A percentile compares a stretch with the other conserved stretches of the same genome.
These are phyloP conservation scores for Colletotrichum sp. DNA, from an alignment of 2,329 filamentous ascomycete genomes.

Conservation along the genomic window DNA sequence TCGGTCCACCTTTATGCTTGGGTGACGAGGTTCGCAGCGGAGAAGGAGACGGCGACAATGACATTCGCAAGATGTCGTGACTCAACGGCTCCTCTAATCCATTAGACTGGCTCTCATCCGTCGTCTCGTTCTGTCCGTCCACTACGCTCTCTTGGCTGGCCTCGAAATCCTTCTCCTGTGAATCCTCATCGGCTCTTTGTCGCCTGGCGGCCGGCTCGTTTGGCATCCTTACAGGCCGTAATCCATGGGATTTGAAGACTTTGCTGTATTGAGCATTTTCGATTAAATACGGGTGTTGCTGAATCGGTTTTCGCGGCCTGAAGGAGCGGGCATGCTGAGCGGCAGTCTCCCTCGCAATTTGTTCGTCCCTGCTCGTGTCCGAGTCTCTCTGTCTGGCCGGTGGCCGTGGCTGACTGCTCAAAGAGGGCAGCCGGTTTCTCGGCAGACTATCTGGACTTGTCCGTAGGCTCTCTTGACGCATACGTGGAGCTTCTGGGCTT, in stretches of 20 bases:
- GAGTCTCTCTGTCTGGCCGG: background rate
- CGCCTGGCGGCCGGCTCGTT: constrained; percentile 30
- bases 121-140: constrained; percentile 27
- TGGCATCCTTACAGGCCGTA: constrained; percentile 54
- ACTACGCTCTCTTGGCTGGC: constrained; percentile 49
- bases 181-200: constrained; percentile 42
- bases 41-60: background rate
- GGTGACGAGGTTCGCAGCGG: constrained; percentile 12
- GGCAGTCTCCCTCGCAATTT: constrained; percentile 23
- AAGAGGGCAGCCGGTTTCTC: background rate
- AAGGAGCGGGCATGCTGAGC: constrained; percentile 51
- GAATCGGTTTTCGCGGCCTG: constrained; percentile 64
- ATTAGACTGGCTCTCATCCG: constrained; percentile 38
- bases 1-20: constrained; percentile 26
- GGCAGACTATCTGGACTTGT: background rate
- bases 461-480: background rate
- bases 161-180: constrained; percentile 54
- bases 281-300: constrained; percentile 62
- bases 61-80: background rate
- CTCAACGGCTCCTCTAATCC: background rate
- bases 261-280: constrained; percentile 60
- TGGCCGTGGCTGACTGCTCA: background rate
- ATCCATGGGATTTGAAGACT: constrained; percentile 56
- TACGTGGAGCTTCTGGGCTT: constrained; percentile 12
- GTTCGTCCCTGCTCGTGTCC: background rate